phyloP scores from a whole-genome alignment of 2,329 filamentous ascomycete genomes.

The Trichoderma atroviride region DNA sequence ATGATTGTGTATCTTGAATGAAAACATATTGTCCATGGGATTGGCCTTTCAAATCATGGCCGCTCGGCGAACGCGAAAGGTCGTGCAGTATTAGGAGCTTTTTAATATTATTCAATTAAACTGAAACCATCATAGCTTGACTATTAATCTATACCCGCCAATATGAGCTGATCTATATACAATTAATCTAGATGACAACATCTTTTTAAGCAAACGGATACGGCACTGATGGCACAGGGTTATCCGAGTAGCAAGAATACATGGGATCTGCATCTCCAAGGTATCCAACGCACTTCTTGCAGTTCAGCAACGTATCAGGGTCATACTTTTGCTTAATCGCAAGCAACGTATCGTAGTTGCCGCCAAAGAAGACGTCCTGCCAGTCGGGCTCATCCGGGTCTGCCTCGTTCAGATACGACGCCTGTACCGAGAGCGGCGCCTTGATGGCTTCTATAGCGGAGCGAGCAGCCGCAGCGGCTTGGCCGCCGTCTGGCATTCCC shows the following conservation, averaged over 20 bases:
- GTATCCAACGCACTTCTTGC: constrained; percentile 15
- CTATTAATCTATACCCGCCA: too few species aligned
- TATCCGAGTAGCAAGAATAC: neutral
- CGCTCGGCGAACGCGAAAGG: too few species aligned
- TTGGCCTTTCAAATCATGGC: too few species aligned
- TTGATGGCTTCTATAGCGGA: constrained; percentile 1
- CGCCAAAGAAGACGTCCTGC: constrained; percentile 51
- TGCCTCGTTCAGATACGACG: constrained; percentile 54
- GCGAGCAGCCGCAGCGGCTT: neutral
- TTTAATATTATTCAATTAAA: neutral
- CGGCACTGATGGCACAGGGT: neutral
- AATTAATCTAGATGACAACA: neutral
- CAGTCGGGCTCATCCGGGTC: constrained; percentile 52
- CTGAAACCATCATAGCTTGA: too few species aligned
- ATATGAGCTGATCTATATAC: neutral
- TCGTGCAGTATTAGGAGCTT: too few species aligned
- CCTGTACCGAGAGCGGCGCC: neutral
- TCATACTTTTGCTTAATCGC: constrained; percentile 54
- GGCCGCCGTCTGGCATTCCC: neutral
- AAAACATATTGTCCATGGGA: too few species aligned
- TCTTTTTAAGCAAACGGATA: neutral
- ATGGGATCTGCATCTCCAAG: neutral
- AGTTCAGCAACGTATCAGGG: constrained; percentile 33
- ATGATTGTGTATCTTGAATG: too few species aligned
- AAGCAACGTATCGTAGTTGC: constrained; percentile 47